Evolutionary conservation across 176 grass and related monocot species (phyloP).

Genomic region (Eleusine coracana): DNA sequence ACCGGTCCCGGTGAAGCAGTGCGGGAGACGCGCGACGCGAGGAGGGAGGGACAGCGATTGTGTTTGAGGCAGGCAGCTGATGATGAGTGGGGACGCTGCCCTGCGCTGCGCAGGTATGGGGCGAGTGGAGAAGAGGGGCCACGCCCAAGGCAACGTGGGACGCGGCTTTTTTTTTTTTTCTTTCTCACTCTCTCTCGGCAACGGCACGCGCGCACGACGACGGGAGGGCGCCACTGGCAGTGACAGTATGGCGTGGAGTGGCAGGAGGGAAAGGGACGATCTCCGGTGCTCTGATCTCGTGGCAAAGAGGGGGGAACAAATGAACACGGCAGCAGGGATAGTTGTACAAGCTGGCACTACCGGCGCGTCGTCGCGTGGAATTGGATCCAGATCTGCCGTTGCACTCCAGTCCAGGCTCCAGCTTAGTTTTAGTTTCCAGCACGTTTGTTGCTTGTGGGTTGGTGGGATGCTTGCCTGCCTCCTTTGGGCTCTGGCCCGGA

Average conservation of each 20-base stretch:
- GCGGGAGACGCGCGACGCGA: background rate
- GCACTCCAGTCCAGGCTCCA: background rate
- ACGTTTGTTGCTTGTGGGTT: background rate
- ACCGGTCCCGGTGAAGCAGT: background rate
- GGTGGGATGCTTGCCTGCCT: background rate
- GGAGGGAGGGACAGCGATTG: background rate
- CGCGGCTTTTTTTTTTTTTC: background rate
- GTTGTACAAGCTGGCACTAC: background rate
- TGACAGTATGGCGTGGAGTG: background rate
- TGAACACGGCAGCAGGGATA: too few species aligned
- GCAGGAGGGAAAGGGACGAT: too few species aligned
- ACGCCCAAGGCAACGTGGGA: constrained; percentile 18
- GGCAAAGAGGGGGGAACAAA: background rate
- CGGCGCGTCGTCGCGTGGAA: background rate
- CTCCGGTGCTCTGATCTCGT: too few species aligned
- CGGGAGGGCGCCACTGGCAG: background rate
- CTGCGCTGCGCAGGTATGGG: background rate
- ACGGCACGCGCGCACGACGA: background rate
- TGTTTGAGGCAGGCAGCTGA: background rate
- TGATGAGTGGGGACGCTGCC: background rate
- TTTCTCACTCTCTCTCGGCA: background rate
- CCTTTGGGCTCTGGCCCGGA: too few species aligned
- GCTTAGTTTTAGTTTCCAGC: background rate
- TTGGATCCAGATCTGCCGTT: constrained; percentile 35
- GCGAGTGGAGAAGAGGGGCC: too few species aligned